These are phyloP conservation scores for Penicillium occitanis DNA, from an alignment of 2,329 filamentous ascomycete species.

Conservation along the genomic window DNA sequence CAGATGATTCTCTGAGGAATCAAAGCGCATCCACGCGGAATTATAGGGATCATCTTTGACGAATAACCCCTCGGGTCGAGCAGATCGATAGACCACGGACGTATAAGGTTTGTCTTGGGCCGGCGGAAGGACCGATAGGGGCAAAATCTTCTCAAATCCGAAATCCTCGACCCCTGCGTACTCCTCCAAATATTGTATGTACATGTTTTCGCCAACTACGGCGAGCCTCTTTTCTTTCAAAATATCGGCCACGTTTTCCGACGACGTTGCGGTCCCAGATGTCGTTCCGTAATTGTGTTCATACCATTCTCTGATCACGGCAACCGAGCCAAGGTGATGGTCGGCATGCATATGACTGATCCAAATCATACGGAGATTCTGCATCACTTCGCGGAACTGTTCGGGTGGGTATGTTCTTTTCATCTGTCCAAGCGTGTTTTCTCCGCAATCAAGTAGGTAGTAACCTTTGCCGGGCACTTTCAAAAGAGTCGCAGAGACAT, in stretches of 20 bases:
- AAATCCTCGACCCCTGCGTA: constrained; percentile 76
- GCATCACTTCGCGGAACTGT: constrained; percentile 69
- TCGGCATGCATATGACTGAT: constrained; percentile 96
- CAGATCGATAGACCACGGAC: constrained; percentile 34
- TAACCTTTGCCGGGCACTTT: constrained; percentile 81
- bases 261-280: constrained; percentile 39
- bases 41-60: constrained; percentile 26
- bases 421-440: constrained; percentile 87
- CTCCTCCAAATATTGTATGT: constrained; percentile 76
- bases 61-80: constrained; percentile 28
- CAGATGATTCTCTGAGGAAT: constrained; percentile 30
- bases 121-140: constrained; percentile 44
- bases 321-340: constrained; percentile 84
- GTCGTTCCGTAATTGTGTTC: constrained; percentile 51
- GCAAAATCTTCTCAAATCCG: constrained; percentile 61
- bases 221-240: constrained; percentile 52
- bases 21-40: constrained; percentile 30
- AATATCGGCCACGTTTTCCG: constrained; percentile 38
- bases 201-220: constrained; percentile 68
- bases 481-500: constrained; percentile 85
- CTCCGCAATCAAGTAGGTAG: constrained; percentile 87
- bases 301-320: constrained; percentile 81
- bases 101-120: constrained; percentile 26
- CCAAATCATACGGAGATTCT: constrained; percentile 77
- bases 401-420: constrained; percentile 67